Conservation (phyloP, 345 rosid genomes). For the Arabis hirsuta region DNA sequence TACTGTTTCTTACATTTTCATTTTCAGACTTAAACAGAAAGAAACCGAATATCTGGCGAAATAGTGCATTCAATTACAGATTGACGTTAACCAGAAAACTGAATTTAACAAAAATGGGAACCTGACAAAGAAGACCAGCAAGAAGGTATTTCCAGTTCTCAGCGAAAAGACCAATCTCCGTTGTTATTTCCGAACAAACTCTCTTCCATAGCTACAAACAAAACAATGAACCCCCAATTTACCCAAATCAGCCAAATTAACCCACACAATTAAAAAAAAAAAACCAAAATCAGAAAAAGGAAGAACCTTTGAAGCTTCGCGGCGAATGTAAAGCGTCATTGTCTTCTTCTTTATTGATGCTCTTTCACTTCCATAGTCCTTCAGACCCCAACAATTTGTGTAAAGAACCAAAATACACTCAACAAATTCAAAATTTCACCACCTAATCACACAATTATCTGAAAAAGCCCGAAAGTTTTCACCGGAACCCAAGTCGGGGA, state of each 20-base stretch:
- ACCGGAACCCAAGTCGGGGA: not conserved
- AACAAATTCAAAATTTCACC: not conserved
- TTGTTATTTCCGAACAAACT: slow-evolving; percentile 72
- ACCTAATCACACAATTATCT: not conserved
- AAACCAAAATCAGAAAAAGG: not conserved
- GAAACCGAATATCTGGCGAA: slow-evolving; percentile 5
- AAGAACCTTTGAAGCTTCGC: slow-evolving; percentile 89
- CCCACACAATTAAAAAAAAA: not conserved
- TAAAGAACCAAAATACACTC: slow-evolving; percentile 35
- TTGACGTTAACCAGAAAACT: not conserved
- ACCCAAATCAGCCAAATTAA: not conserved
- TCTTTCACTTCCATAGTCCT: slow-evolving; percentile 63
- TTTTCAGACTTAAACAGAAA: slow-evolving; percentile 7
- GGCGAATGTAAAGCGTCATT: slow-evolving; percentile 94
- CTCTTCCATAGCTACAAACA: slow-evolving; percentile 88
- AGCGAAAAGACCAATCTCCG: slow-evolving; percentile 80
- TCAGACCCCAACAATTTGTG: slow-evolving; percentile 51
- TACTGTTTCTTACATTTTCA: slow-evolving; percentile 45
- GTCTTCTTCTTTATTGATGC: slow-evolving; percentile 8
- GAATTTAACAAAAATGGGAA: slow-evolving; percentile 28
- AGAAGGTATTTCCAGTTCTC: slow-evolving; percentile 93
- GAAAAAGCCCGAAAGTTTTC: not conserved
- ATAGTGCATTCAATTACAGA: not conserved
- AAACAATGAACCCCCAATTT: not conserved
- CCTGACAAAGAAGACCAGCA: slow-evolving; percentile 92